phyloP scores from a whole-genome alignment of 352 stramenopile species.

The Pythium periplocum region DNA sequence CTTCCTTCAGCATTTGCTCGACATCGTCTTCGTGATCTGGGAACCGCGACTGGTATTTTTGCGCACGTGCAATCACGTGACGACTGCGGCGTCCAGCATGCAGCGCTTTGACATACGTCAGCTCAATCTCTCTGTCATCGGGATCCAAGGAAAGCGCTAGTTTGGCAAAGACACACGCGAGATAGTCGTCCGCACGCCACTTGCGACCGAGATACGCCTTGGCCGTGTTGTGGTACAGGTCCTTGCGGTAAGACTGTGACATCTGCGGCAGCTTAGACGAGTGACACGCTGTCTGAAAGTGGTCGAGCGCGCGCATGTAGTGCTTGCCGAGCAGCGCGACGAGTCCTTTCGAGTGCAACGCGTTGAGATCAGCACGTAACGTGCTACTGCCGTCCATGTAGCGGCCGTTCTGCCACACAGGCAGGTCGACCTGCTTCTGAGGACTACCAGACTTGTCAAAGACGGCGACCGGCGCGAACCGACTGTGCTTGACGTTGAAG shows the following conservation, averaged over 20 bases:
- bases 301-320: conserved; percentile 33
- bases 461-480: not conserved
- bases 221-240: conserved; percentile 52
- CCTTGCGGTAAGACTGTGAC: conserved; percentile 32
- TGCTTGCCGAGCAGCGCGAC: conserved; percentile 23
- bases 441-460: not conserved
- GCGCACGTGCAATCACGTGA: conserved; percentile 37
- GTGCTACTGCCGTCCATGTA: conserved; percentile 1
- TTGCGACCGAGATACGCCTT: conserved; percentile 58
- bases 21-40: conserved; percentile 44
- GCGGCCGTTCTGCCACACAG: not conserved
- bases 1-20: conserved; percentile 8
- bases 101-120: conserved; percentile 60
- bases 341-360: conserved; percentile 22
- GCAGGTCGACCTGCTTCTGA: not conserved
- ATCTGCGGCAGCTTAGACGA: conserved; percentile 7
- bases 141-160: conserved; percentile 50
- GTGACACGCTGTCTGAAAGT: conserved; percentile 10
- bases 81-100: conserved; percentile 28
- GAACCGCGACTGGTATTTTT: conserved; percentile 40
- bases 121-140: conserved; percentile 34
- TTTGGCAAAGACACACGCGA: conserved; percentile 61
- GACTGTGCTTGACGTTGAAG: conserved; percentile 43
- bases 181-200: conserved; percentile 65
- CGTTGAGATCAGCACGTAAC: conserved; percentile 16